Evolutionary conservation across 2,329 filamentous ascomycete genomes (phyloP), one percentile per base, ranked within the genome.

Genomic region (Knufia fluminis): DNA sequence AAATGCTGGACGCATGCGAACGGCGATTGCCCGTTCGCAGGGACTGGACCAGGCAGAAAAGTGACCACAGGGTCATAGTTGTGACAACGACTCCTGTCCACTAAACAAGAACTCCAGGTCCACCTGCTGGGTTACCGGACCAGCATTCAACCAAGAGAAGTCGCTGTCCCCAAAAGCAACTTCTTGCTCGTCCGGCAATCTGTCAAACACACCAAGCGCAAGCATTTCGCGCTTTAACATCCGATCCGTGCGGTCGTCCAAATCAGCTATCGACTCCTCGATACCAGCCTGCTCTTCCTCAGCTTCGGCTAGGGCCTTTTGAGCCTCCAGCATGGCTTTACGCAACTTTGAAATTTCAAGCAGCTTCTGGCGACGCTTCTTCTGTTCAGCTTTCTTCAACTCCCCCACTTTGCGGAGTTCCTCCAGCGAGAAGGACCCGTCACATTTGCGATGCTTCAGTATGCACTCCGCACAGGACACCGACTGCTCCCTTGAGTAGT

Each of bases 161-260:
- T 42, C 39, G 4, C 4, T 6, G 20, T 42, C 19, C 4, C 17
- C 19, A 14, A 42, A n/a, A 24, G 39, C 19, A 24, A 42, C 20
- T n/a, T 42, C 39, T 17, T 42, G n/a, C 14, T 42, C n/a, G 9
- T 19, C 14, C 9, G n/a, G 20, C 19, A 24, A 4, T 20, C 6
- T n/a, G 4, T 47, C 17, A n/a, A 47, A 23, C 3, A 36, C 28
- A 4, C 44, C 32, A n/a, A 47, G 20, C 10, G 28, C 44, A 4
- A 26, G 10, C 28, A 47, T 47, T 28, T 47, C 44, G 32, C 44
- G 44, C n/a, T 36, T 32, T 16, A 47, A 23, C 28, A 47, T 47
- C 17, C 44, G 26, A 19, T 3, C 3, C n/a, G 32, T 26, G 12
- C 32, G 3, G 3, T 47, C 28, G 6, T 47, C 44, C n/a, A 47